Evolutionary conservation across 2,329 filamentous ascomycete genomes (phyloP), one percentile per base, ranked within the genome.

Genomic region (Alternaria triticina): DNA sequence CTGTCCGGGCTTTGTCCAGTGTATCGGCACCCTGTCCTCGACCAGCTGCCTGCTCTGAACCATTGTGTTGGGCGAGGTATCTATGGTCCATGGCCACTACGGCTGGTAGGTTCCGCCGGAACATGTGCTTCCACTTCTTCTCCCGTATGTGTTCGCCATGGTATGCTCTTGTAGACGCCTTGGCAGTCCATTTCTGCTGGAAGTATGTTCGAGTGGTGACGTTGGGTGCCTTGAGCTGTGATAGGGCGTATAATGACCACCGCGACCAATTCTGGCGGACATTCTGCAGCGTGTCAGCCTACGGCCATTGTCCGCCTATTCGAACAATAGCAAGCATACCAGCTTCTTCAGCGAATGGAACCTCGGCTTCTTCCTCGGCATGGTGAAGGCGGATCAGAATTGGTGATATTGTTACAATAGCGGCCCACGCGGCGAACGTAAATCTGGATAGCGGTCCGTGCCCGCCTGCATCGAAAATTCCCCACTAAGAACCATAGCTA

Each of bases 141-240:
- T 99, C 96, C 69, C 90, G 89, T 71, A 99, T 90, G 77, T 97
- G 93, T 79, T 97, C 95, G 81, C 95, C 96, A 83, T 99, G 96
- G 82, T 98, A 99, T 67, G 87, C 90, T 70, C 96, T 90, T 45
- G 93, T 88, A 68, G 90, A 80, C 22, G 94, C 89, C 82, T 99
- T 99, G 74, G 95, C 92, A 2, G 83, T 82, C 95, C 95, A 99
- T 90, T 99, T 99, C 83, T 98, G 95, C 86, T 98, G 95, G 87
- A 97, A 99, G 83, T 96, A 96, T 47, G 94, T 97, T 25, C 70
- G 70, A 4, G 60, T 54, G 3, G 54, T 54, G 25, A 64, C 55
- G 15, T 72, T 77, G 17, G 86, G 87, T 3, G 80, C 75, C 46
- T 74, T 81, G 33, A 87, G 75, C 70, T 87, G 86, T 54, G 85